Percentiles rank a stretch among this genome's conserved stretches.
Conservation (phyloP, 768 basidiomycete species). For the Cystobasidium tubakii region DNA sequence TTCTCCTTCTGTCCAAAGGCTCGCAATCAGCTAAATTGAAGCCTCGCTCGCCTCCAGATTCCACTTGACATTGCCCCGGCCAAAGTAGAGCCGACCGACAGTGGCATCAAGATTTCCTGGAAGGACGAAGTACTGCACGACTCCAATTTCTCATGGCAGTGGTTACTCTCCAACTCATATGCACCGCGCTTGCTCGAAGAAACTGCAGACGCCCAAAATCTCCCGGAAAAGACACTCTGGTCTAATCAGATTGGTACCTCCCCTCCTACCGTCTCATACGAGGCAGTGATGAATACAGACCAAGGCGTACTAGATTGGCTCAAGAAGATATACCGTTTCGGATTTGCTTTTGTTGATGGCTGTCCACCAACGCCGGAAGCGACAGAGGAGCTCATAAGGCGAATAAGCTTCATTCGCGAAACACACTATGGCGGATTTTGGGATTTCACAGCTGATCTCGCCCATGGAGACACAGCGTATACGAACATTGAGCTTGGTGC, state of each 20-base stretch:
- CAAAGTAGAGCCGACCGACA: constrained; percentile 56
- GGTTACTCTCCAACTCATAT: constrained; percentile 72
- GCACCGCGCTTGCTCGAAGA: constrained; percentile 52
- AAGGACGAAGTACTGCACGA: constrained; percentile 60
- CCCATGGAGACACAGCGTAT: constrained; percentile 90
- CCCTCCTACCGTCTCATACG: constrained; percentile 68
- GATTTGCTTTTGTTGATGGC: constrained; percentile 78
- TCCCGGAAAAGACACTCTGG: constrained; percentile 63
- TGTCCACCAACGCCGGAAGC: constrained; percentile 74
- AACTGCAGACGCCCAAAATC: neutral
- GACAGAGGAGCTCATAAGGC: constrained; percentile 68
- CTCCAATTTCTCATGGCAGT: constrained; percentile 82
- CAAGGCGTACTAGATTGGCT: constrained; percentile 73
- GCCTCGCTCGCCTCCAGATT: constrained; percentile 55
- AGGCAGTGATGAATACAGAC: constrained; percentile 67
- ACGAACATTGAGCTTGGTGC: constrained; percentile 78
- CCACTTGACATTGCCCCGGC: constrained; percentile 66
- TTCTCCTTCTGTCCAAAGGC: neutral
- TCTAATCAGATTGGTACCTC: constrained; percentile 65
- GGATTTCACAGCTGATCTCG: constrained; percentile 89
- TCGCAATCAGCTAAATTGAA: neutral
- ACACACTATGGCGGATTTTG: constrained; percentile 91
- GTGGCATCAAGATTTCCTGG: constrained; percentile 74
- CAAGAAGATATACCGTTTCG: constrained; percentile 70
- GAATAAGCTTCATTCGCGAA: constrained; percentile 82